Percentiles rank a stretch among this genome's conserved stretches.
Conservation (phyloP, 306 rosid species). For the Lathyrus aphaca region DNA sequence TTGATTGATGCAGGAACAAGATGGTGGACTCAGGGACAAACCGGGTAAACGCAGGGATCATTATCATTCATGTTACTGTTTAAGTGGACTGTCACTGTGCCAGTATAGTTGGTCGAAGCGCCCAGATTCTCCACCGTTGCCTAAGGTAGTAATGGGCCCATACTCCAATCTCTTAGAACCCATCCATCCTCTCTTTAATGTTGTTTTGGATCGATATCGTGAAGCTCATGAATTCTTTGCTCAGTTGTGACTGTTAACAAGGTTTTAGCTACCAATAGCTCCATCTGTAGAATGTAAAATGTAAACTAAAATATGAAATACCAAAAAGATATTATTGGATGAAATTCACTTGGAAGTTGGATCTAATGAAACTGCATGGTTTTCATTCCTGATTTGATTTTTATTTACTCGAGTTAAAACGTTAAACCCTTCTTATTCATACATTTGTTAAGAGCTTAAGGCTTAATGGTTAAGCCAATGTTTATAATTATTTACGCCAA, state of each 20-base stretch:
- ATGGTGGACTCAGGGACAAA: constrained; percentile 87
- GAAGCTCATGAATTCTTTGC: constrained; percentile 69
- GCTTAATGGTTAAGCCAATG: no score
- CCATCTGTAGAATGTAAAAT: constrained; percentile 26
- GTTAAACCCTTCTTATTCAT: no score
- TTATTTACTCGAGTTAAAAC: neutral
- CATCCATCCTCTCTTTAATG: constrained; percentile 80
- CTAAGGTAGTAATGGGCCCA: constrained; percentile 65
- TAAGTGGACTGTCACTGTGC: constrained; percentile 86
- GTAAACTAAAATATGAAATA: neutral
- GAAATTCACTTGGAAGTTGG: neutral
- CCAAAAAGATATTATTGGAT: neutral
- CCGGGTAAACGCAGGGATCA: constrained; percentile 78
- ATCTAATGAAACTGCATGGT: neutral
- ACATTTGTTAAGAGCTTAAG: no score
- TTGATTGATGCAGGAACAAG: constrained; percentile 60
- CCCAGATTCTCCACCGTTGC: constrained; percentile 62
- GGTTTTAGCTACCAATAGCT: constrained; percentile 1
- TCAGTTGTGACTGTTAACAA: constrained; percentile 36
- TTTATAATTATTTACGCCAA: no score
- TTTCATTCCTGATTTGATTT: neutral
- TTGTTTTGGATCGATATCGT: constrained; percentile 61
- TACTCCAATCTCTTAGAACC: constrained; percentile 79
- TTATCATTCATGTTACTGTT: constrained; percentile 91
- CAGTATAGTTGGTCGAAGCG: constrained; percentile 67